phyloP scores from a whole-genome alignment of 108 stramenopile species.

The Mayamaea pseudoterrestris region DNA sequence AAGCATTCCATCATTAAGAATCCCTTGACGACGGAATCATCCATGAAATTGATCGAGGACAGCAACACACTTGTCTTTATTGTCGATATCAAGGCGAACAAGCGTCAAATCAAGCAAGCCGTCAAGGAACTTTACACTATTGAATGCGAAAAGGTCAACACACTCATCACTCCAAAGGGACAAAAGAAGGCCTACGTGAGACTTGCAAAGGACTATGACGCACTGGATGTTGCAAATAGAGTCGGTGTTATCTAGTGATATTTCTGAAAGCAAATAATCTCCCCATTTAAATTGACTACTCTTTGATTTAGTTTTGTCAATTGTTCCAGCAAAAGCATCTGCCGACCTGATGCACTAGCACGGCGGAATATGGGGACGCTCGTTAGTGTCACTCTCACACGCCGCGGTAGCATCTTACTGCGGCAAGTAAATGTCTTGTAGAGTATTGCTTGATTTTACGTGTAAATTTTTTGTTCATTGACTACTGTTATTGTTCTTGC shows the following conservation, averaged over 20 bases:
- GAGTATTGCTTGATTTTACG: no score
- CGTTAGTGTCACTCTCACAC: no score
- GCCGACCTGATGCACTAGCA: no score
- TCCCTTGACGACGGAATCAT: slow-evolving; percentile 94
- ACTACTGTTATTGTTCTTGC: no score
- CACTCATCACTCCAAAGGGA: slow-evolving; percentile 97
- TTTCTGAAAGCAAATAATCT: no score
- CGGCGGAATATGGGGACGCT: no score
- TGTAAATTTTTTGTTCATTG: no score
- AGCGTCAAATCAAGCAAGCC: slow-evolving; percentile 99
- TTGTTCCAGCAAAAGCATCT: no score
- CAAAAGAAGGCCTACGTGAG: slow-evolving; percentile 99
- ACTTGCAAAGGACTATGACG: slow-evolving; percentile 96
- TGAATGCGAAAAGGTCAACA: slow-evolving; percentile 96
- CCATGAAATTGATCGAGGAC: slow-evolving; percentile 99
- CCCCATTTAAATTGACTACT: no score
- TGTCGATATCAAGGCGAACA: slow-evolving; percentile 97
- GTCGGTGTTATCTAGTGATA: slow-evolving; percentile 99
- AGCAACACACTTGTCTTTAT: slow-evolving; percentile 99
- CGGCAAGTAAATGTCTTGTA: no score
- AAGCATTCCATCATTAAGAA: slow-evolving; percentile 93
- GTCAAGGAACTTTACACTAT: slow-evolving; percentile 96
- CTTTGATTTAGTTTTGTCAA: no score
- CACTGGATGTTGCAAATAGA: slow-evolving; percentile 98
- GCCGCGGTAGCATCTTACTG: no score